These are phyloP conservation scores for Rhodomyrtus tomentosa DNA, from an alignment of 345 rosid genomes.

Conservation along the genomic window DNA sequence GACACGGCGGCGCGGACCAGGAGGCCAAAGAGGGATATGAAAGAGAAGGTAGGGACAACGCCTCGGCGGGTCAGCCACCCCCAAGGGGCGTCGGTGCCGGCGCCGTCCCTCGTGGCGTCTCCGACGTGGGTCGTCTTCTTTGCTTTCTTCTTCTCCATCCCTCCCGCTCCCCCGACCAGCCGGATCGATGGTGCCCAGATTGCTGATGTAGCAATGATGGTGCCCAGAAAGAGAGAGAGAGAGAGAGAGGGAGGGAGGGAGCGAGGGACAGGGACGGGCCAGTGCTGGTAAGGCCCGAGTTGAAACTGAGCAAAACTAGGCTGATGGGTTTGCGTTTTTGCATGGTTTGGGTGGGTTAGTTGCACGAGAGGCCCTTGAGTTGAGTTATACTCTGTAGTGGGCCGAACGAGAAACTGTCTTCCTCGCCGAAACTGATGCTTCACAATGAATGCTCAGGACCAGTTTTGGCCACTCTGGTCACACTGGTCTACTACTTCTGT, in stretches of 20 bases:
- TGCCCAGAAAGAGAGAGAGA: too few relatives aligned
- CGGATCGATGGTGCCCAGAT: neutral
- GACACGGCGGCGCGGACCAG: slow-evolving; percentile 60
- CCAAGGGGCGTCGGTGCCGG: slow-evolving; percentile 20
- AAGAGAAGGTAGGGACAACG: slow-evolving; percentile 28
- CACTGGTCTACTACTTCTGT: neutral
- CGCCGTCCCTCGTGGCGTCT: slow-evolving; percentile 3
- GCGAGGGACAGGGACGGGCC: too few relatives aligned
- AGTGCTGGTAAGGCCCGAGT: neutral
- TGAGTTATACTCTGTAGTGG: too few relatives aligned
- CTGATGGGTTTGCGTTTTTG: too few relatives aligned
- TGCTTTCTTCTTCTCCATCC: neutral
- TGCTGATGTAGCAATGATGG: neutral
- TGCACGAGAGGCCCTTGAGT: too few relatives aligned
- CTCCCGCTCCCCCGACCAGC: neutral
- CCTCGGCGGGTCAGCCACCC: slow-evolving; percentile 36
- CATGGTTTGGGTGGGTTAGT: too few relatives aligned
- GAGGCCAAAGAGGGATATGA: slow-evolving; percentile 50
- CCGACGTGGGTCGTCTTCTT: neutral
- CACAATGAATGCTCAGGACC: too few relatives aligned
- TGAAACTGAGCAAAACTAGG: too few relatives aligned
- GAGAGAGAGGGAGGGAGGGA: too few relatives aligned
- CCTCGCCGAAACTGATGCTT: too few relatives aligned
- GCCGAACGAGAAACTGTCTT: too few relatives aligned
- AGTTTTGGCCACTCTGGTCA: too few relatives aligned